A percentile compares a stretch with the other conserved stretches of the same genome.
Evolutionary conservation across 2,329 filamentous ascomycete genomes (phyloP).

Genomic region (Hypoxylon sp.): DNA sequence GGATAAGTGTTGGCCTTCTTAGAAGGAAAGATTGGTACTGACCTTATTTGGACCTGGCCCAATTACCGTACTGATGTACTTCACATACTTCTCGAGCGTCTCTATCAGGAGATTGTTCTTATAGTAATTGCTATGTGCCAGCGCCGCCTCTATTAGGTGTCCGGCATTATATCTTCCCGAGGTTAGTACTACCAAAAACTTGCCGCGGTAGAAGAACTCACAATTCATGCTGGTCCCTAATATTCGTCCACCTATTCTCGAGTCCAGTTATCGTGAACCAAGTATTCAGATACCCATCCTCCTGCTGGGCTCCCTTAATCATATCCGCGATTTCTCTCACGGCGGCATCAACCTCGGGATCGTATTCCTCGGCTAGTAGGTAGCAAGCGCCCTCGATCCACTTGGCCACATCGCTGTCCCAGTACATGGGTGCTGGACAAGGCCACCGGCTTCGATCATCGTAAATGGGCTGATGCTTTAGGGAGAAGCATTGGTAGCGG

Average conservation of each 20-base stretch:
- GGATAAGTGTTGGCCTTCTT: not conserved
- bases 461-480: slow-evolving; percentile 70
- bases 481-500: slow-evolving; percentile 70
- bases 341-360: slow-evolving; percentile 64
- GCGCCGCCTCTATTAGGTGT: slow-evolving; percentile 72
- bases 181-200: not conserved
- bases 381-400: slow-evolving; percentile 76
- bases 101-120: slow-evolving; percentile 66
- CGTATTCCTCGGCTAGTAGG: slow-evolving; percentile 61
- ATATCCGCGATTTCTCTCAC: slow-evolving; percentile 70
- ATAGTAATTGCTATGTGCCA: slow-evolving; percentile 69
- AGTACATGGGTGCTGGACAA: slow-evolving; percentile 71
- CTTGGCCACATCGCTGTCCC: slow-evolving; percentile 70
- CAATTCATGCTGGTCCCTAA: slow-evolving; percentile 74
- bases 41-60: slow-evolving; percentile 63
- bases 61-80: slow-evolving; percentile 66
- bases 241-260: slow-evolving; percentile 68
- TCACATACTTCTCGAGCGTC: slow-evolving; percentile 68
- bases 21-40: slow-evolving; percentile 4
- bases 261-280: slow-evolving; percentile 73
- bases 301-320: slow-evolving; percentile 69
- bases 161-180: slow-evolving; percentile 69
- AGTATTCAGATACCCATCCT: slow-evolving; percentile 74
- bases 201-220: slow-evolving; percentile 52
- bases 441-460: slow-evolving; percentile 68